Evolutionary conservation across 2,329 filamentous ascomycete species (phyloP).

Genomic region (Neopestalotiopsis clavispora): DNA sequence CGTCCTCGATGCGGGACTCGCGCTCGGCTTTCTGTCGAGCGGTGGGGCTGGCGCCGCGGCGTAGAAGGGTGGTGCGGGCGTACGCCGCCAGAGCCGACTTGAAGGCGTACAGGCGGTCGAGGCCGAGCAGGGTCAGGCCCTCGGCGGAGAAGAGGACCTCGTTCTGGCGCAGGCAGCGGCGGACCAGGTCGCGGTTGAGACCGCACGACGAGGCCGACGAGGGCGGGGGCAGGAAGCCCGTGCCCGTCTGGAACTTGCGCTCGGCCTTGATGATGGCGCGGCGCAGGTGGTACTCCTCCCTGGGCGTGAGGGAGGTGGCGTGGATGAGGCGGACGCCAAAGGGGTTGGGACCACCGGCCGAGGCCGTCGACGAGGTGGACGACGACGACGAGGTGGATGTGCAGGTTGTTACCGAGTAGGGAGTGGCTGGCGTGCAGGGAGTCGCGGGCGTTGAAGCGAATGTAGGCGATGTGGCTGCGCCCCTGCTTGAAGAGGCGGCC

Average conservation of each 20-base stretch:
- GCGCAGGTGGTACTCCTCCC: constrained; percentile 53
- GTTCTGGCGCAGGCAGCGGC: constrained; percentile 62
- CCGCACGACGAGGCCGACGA: constrained; percentile 48
- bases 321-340: constrained; percentile 59
- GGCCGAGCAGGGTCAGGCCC: constrained; percentile 62
- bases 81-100: constrained; percentile 65
- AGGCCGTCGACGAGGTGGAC: not conserved
- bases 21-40: constrained; percentile 10
- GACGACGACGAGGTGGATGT: constrained; percentile 34
- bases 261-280: constrained; percentile 57
- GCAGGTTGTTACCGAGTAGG: constrained; percentile 37
- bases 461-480: constrained; percentile 37
- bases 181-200: constrained; percentile 57
- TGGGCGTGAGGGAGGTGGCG: constrained; percentile 48
- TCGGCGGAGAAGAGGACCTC: constrained; percentile 65
- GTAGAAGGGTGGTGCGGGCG: constrained; percentile 42
- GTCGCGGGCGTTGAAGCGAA: constrained; percentile 48
- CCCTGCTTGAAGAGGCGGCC: constrained; percentile 25
- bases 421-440: constrained; percentile 49
- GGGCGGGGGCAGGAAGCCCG: constrained; percentile 43
- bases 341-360: constrained; percentile 35
- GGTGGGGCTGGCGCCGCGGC: not conserved
- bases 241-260: constrained; percentile 46
- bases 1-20: constrained; percentile 55
- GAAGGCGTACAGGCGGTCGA: constrained; percentile 69